Conservation (phyloP, 75 land plant species). For the Gnetum montanum region DNA sequence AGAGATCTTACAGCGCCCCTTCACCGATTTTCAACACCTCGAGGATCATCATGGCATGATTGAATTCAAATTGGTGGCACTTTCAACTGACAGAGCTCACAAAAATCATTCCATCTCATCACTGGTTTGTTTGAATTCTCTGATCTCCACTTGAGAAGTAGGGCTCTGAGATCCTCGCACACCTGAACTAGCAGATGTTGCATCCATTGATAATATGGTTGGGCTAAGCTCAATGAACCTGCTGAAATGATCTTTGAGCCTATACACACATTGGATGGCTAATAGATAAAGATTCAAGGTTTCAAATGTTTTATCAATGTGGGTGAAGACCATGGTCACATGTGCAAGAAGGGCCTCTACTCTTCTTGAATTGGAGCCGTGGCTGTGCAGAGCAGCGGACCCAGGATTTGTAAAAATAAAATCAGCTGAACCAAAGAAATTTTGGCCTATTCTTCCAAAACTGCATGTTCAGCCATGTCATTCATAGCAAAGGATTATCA, state of each 20-base stretch:
- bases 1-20: constrained; percentile 38
- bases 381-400: too few species aligned
- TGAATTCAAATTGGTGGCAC: constrained; percentile 43
- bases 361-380: constrained; percentile 54
- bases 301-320: constrained; percentile 37
- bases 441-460: too few species aligned
- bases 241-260: constrained; percentile 41
- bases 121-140: constrained; percentile 53
- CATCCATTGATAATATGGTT: constrained; percentile 56
- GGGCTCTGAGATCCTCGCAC: constrained; percentile 41
- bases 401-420: too few species aligned
- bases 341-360: constrained; percentile 32
- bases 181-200: constrained; percentile 45
- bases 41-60: constrained; percentile 30
- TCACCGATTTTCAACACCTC: constrained; percentile 41
- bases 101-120: constrained; percentile 66
- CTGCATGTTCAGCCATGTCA: too few species aligned
- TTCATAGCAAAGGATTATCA: too few species aligned
- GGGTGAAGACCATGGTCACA: constrained; percentile 55
- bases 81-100: constrained; percentile 39
- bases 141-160: constrained; percentile 47
- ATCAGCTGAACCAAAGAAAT: too few species aligned
- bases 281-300: constrained; percentile 18
- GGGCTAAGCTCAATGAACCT: constrained; percentile 46
- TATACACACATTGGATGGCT: constrained; percentile 23